These are phyloP conservation scores for Stephanodiscus triporus DNA, from an alignment of 108 stramenopile genomes.

Conservation along the genomic window DNA sequence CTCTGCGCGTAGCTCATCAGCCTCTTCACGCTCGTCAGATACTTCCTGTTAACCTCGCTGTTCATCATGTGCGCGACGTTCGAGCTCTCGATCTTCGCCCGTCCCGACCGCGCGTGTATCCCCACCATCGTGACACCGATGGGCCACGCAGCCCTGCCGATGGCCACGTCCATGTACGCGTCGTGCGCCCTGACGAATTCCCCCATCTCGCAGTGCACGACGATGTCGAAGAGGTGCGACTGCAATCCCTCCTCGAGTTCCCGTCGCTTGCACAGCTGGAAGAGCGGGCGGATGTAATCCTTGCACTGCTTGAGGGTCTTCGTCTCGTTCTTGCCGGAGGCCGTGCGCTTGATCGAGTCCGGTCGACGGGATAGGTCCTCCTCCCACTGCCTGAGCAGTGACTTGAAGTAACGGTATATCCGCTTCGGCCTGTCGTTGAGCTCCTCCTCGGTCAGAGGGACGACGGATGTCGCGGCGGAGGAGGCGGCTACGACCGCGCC, in stretches of 20 bases:
- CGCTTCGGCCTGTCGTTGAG: slow-evolving; percentile 63
- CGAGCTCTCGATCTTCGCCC: slow-evolving; percentile 90
- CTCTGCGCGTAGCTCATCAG: slow-evolving; percentile 93
- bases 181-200: slow-evolving; percentile 97
- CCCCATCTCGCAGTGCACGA: slow-evolving; percentile 82
- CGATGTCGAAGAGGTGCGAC: slow-evolving; percentile 80
- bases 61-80: slow-evolving; percentile 99
- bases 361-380: slow-evolving; percentile 70
- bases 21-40: slow-evolving; percentile 96
- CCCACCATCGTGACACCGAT: slow-evolving; percentile 99
- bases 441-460: slow-evolving; percentile 36
- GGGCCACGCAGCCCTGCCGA: slow-evolving; percentile 98
- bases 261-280: slow-evolving; percentile 75
- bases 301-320: slow-evolving; percentile 95
- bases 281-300: slow-evolving; percentile 94
- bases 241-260: slow-evolving; percentile 61
- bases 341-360: slow-evolving; percentile 60
- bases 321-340: slow-evolving; percentile 85
- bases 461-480: background rate
- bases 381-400: slow-evolving; percentile 90
- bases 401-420: slow-evolving; percentile 86
- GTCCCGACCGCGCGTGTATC: slow-evolving; percentile 94
- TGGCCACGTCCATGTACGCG: slow-evolving; percentile 92
- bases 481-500: background rate
- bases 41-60: slow-evolving; percentile 93